phyloP scores from a whole-genome alignment of 495 filamentous ascomycete genomes.

The Aspergillus cristatus region DNA sequence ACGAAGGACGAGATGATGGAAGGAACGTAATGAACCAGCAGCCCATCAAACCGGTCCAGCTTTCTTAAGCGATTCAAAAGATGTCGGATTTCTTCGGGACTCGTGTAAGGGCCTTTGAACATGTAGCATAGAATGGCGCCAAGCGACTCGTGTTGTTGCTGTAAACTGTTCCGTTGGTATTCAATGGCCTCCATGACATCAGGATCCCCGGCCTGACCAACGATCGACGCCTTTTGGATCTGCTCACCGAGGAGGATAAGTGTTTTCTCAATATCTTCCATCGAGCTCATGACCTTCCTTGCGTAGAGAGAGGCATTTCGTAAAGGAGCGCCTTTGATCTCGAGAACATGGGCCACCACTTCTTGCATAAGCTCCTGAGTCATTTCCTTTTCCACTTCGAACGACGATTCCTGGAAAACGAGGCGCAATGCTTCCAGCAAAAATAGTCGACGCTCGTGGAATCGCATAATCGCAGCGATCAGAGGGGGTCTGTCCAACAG shows the following conservation, averaged over 20 bases:
- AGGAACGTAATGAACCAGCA: constrained; percentile 71
- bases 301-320: constrained; percentile 47
- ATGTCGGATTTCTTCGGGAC: constrained; percentile 58
- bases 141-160: constrained; percentile 83
- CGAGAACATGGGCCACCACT: constrained; percentile 32
- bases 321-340: constrained; percentile 32
- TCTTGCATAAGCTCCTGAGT: constrained; percentile 34
- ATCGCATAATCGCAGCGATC: constrained; percentile 68
- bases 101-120: constrained; percentile 62
- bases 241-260: constrained; percentile 63
- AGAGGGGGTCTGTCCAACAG: constrained; percentile 57
- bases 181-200: constrained; percentile 62
- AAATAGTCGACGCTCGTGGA: constrained; percentile 70
- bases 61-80: constrained; percentile 57
- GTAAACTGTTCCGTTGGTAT: constrained; percentile 61
- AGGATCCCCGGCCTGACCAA: constrained; percentile 48
- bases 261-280: constrained; percentile 65
- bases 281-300: constrained; percentile 58
- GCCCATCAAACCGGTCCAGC: constrained; percentile 61
- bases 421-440: constrained; percentile 76
- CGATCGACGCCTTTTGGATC: constrained; percentile 55
- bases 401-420: constrained; percentile 54
- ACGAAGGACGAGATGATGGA: constrained; percentile 62
- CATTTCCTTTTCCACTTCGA: constrained; percentile 45
- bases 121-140: constrained; percentile 64